Evolutionary conservation across 768 basidiomycete genomes (phyloP), one percentile per base, ranked within the genome.

Genomic region (Hygrophoropsis aurantiaca): DNA sequence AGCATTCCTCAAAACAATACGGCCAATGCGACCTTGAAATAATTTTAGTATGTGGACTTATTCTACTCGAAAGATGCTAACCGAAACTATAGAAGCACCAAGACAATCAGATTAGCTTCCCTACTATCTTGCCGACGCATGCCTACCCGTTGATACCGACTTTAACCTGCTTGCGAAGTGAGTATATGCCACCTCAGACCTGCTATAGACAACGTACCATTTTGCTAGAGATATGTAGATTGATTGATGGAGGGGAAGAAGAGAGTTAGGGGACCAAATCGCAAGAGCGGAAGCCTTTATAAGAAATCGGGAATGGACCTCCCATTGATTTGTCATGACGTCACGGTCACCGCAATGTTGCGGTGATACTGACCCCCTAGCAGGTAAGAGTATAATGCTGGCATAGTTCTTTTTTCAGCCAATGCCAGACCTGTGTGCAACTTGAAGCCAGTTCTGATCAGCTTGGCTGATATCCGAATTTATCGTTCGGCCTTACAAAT

Each of bases 1-100:
- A 42, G 94, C 94, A 78, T 97, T 97, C 59, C 97, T 88, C 71
- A 88, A 78, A 56, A 98, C 97, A 69, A 98, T 95, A 73, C 97
- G 95, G 70, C 97, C 95, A 67, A 98, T 98, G 79, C 97, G 95
- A 79, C 95, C 95, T 93, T 65, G 11, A 45, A 10, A 40, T 18
- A 24, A 40, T 5, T 33, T 62, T n/a, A 58, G 37, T 3, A 34
- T 34, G 18, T 66, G 9, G 15, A 1, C 16, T 34, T 10, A 16
- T 3, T n/a, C 27, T 6, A 30, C 27, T 0, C n/a, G 30, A 40
- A 27, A 20, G 16, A 23, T 11, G 19, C 86, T 65, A 65, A 90
- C 90, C 90, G 72, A 93, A 92, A 77, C 87, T 86, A 42, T 46
- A 57, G 42, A 56, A 47, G 10, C 56, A 50, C 39, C 45, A 35